A percentile compares a stretch with the other conserved stretches of the same genome.
Conservation (phyloP, 345 rosid genomes). For the Eucalyptus polybractea region DNA sequence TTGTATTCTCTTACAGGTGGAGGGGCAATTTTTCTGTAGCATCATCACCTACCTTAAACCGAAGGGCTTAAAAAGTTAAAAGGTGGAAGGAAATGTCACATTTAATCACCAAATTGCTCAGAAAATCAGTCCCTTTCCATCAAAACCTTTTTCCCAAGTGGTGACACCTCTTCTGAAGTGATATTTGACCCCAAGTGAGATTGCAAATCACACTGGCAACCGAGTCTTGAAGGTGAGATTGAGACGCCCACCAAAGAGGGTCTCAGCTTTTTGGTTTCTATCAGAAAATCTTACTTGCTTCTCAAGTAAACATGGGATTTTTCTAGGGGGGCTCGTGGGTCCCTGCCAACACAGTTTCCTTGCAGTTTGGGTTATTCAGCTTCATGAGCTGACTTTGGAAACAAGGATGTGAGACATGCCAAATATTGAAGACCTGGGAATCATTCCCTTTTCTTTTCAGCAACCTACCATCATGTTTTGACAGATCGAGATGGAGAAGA, state of each 20-base stretch:
- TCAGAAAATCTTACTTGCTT: neutral
- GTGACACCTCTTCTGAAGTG: neutral
- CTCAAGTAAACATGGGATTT: neutral
- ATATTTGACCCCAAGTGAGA: neutral
- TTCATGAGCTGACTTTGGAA: neutral
- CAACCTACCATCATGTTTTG: neutral
- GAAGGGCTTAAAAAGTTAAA: neutral
- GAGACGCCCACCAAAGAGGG: neutral
- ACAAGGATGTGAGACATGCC: neutral
- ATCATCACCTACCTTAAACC: neutral
- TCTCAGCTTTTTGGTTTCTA: neutral
- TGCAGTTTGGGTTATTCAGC: neutral
- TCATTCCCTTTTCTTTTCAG: neutral
- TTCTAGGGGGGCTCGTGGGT: neutral
- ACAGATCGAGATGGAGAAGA: neutral
- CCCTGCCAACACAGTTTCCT: neutral
- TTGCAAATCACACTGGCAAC: neutral
- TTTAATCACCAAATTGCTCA: neutral
- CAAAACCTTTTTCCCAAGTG: neutral
- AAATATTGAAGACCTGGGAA: neutral
- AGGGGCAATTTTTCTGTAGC: neutral
- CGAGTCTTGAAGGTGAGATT: neutral
- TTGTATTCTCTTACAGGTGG: neutral
- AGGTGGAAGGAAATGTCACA: neutral
- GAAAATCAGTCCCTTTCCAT: neutral